These are phyloP conservation scores for Macrotyloma uniflorum DNA, from an alignment of 306 rosid species.

Conservation along the genomic window DNA sequence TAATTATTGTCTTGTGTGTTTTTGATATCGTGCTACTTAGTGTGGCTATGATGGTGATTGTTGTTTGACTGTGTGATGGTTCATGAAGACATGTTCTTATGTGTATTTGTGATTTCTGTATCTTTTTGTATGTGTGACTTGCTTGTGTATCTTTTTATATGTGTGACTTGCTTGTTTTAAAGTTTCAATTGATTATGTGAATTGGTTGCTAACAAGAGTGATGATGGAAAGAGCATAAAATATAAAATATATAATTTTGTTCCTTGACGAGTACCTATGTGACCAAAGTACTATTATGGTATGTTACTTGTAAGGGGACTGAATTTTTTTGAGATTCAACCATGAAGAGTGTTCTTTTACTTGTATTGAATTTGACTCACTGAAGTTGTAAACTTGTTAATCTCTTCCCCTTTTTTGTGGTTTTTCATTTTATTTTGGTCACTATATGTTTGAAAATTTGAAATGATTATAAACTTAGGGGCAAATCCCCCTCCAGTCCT, in stretches of 20 bases:
- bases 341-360: constrained; percentile 14
- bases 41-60: constrained; percentile 15
- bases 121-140: constrained; percentile 1
- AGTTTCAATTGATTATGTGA: constrained; percentile 29
- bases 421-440: background rate
- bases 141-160: background rate
- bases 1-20: background rate
- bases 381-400: constrained; percentile 19
- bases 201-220: constrained; percentile 42
- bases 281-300: constrained; percentile 10
- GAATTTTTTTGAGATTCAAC: constrained; percentile 5
- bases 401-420: background rate
- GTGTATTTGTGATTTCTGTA: background rate
- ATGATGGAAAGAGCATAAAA: constrained; percentile 24
- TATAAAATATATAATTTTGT: constrained; percentile 16
- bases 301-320: background rate
- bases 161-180: constrained; percentile 27
- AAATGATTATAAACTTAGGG: background rate
- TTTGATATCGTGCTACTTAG: background rate
- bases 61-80: constrained; percentile 1
- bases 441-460: background rate
- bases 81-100: constrained; percentile 31
- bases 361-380: background rate
- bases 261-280: constrained; percentile 8
- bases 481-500: background rate